Conservation (phyloP, 345 rosid species). For the Anastatica hierochuntica region DNA sequence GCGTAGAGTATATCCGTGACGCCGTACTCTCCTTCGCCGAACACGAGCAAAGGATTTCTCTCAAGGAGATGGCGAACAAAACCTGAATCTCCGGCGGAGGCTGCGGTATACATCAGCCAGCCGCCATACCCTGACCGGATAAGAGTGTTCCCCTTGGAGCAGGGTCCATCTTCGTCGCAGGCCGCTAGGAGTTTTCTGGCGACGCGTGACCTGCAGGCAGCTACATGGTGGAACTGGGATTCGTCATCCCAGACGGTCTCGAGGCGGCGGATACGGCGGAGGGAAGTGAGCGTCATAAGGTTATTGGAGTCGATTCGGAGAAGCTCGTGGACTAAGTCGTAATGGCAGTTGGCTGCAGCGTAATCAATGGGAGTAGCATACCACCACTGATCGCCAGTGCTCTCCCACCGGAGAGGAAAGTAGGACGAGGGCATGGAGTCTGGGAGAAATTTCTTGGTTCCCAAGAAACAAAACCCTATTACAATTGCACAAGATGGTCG, state of each 20-base stretch:
- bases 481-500: not conserved
- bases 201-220: conserved; percentile 58
- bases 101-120: conserved; percentile 88
- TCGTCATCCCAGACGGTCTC: conserved; percentile 93
- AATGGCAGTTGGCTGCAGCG: conserved; percentile 92
- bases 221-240: conserved; percentile 53
- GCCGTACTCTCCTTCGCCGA: conserved; percentile 94
- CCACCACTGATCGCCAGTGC: conserved; percentile 99
- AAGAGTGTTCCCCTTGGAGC: conserved; percentile 46
- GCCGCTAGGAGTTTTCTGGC: conserved; percentile 57
- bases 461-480: conserved; percentile 16
- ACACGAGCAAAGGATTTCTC: conserved; percentile 61
- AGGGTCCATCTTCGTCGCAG: conserved; percentile 40
- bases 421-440: conserved; percentile 49
- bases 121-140: conserved; percentile 74
- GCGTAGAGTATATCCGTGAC: conserved; percentile 82
- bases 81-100: conserved; percentile 76
- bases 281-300: conserved; percentile 87
- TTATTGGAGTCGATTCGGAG: conserved; percentile 72
- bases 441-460: conserved; percentile 6
- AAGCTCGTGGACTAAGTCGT: conserved; percentile 80
- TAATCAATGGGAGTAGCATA: conserved; percentile 89
- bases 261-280: conserved; percentile 83
- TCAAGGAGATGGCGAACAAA: conserved; percentile 65
- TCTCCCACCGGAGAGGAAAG: conserved; percentile 91